Conservation (phyloP, 164 flowering plant genomes). For the Macadamia integrifolia region DNA sequence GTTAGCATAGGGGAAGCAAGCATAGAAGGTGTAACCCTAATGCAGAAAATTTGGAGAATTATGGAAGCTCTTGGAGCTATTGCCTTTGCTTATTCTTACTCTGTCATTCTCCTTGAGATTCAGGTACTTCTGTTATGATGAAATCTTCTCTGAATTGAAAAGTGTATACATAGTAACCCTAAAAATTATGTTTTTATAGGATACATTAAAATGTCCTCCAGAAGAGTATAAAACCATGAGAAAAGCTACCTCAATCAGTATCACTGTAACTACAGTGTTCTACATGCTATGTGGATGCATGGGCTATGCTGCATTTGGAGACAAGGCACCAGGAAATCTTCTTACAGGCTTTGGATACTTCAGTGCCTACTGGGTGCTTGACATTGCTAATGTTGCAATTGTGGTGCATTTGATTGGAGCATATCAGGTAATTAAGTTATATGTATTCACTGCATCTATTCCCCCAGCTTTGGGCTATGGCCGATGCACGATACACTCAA, state of each 20-base stretch:
- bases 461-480: too few species aligned
- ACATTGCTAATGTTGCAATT: conserved; percentile 58
- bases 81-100: conserved; percentile 37
- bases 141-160: not conserved
- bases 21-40: not conserved
- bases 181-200: conserved; percentile 17
- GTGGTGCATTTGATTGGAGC: conserved; percentile 66
- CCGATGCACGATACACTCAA: too few species aligned
- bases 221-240: conserved; percentile 57
- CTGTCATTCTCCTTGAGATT: conserved; percentile 35
- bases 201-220: conserved; percentile 19
- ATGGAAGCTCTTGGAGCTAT: conserved; percentile 36
- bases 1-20: conserved; percentile 16
- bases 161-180: too few species aligned
- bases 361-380: conserved; percentile 58
- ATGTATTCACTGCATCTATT: too few species aligned
- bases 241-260: conserved; percentile 46
- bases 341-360: conserved; percentile 62
- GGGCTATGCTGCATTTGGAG: conserved; percentile 76
- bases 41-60: conserved; percentile 27
- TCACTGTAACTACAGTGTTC: conserved; percentile 45
- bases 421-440: conserved; percentile 34
- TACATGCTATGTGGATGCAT: conserved; percentile 63
- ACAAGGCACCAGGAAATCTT: conserved; percentile 56
- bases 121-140: conserved; percentile 18